Evolutionary conservation across 306 rosid genomes (phyloP), one percentile per base, ranked within the genome.

Genomic region (Corylus americana): DNA sequence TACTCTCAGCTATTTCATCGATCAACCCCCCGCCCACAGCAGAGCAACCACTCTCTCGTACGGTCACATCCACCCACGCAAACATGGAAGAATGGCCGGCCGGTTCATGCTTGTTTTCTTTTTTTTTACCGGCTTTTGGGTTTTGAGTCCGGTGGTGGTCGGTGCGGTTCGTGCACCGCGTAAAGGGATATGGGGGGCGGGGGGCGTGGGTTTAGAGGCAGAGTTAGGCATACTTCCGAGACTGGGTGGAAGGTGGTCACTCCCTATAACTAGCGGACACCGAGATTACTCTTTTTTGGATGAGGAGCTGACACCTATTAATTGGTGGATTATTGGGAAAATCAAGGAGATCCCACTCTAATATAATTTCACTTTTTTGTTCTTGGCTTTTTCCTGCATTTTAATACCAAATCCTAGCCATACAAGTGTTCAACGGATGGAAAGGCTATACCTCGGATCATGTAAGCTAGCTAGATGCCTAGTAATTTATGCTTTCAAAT

Each of bases 51-150:
- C 14, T 78, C 62, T 50, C 55, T 71, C 59, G 87, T 78, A 80
- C 49, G 85, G 81, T 83, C 83, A 80, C 85, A 77, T 83, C 83
- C 68, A 31, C 75, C 10, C n/a, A 48, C 39, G 62, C 73, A 45
- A 45, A 8, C 51, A 48, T 48, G 51, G 51, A 7, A 48, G 2
- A 48, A 48, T 3, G 44, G 44, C 51, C 12, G 51, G 51, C 7
- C 35, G 35, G 35, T 39, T 39, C 44, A 39, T 48, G 53, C 11
- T 49, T 49, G 11, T 12, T 49, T 11, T 22, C 25, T 22, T 3
- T 31, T 31, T 31, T 31, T 31, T 49, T 0, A 44, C 51, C 2
- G 51, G 51, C 17, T 42, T 44, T 39, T 67, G 50, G 72, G 27
- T 39, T 42, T 48, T 42, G 57, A n/a, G 47, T 55, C 27, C 47